phyloP scores from a whole-genome alignment of 495 filamentous ascomycete species.

The Aspergillus carlsbadensis region DNA sequence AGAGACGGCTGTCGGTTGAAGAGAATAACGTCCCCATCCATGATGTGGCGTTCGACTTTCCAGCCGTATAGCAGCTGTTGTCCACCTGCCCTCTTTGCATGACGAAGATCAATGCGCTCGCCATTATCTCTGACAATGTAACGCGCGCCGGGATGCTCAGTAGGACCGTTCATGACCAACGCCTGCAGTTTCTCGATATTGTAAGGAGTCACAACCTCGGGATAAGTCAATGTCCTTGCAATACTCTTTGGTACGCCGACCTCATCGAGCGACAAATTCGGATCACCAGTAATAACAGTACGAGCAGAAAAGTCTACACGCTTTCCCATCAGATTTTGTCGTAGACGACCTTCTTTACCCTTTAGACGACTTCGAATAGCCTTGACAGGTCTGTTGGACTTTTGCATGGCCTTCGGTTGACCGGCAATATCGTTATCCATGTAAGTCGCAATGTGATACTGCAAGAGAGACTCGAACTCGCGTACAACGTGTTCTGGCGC shows the following conservation, averaged over 20 bases:
- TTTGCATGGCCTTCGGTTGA: constrained; percentile 92
- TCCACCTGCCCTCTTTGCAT: constrained; percentile 79
- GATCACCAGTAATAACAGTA: constrained; percentile 98
- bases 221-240: constrained; percentile 87
- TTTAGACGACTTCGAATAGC: constrained; percentile 94
- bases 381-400: constrained; percentile 94
- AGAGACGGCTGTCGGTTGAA: constrained; percentile 99
- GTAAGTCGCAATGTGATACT: constrained; percentile 97
- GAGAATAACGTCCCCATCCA: constrained; percentile 95
- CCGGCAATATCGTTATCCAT: constrained; percentile 99
- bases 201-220: constrained; percentile 95
- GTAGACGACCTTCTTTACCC: constrained; percentile 95
- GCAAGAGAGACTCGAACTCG: constrained; percentile 89
- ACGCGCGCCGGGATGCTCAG: constrained; percentile 89
- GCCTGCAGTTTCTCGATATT: constrained; percentile 91
- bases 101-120: constrained; percentile 88
- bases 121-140: constrained; percentile 93
- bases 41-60: constrained; percentile 96
- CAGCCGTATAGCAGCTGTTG: constrained; percentile 90
- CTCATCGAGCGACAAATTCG: constrained; percentile 92
- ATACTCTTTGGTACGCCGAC: constrained; percentile 92
- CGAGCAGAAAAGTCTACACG: constrained; percentile 99
- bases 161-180: constrained; percentile 89
- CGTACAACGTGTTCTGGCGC: constrained; percentile 83
- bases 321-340: constrained; percentile 99